Percentiles rank a stretch among this genome's conserved stretches.
Evolutionary conservation across 805 yeast genomes (phyloP).

Genomic region (Ogataea siamensis): DNA sequence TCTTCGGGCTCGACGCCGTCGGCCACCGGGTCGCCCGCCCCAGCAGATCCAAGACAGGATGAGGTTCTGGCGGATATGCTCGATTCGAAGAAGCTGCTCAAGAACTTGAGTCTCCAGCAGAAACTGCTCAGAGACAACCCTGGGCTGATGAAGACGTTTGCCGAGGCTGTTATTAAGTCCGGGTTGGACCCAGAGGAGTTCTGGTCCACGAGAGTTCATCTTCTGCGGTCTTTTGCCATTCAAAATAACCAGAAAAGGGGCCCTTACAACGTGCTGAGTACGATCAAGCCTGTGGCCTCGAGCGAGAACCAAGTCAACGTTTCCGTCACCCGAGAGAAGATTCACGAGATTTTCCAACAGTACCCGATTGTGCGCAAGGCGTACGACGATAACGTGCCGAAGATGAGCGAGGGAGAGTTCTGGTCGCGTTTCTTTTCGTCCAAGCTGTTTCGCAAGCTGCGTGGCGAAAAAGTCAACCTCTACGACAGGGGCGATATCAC

Average conservation of each 20-base stretch:
- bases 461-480: constrained; percentile 81
- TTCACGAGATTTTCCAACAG: constrained; percentile 84
- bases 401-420: constrained; percentile 83
- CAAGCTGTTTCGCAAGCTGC: constrained; percentile 75
- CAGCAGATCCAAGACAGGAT: constrained; percentile 24
- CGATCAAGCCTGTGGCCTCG: constrained; percentile 91
- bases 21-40: constrained; percentile 17
- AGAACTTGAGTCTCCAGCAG: constrained; percentile 77
- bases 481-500: constrained; percentile 81
- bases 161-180: constrained; percentile 80
- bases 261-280: constrained; percentile 88
- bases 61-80: constrained; percentile 39
- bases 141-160: constrained; percentile 67
- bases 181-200: constrained; percentile 79
- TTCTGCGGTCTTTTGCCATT: constrained; percentile 81
- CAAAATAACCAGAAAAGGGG: constrained; percentile 84
- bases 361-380: constrained; percentile 91
- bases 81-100: constrained; percentile 57
- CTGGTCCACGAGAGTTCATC: constrained; percentile 80
- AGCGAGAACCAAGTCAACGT: constrained; percentile 93
- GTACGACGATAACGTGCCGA: constrained; percentile 87
- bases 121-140: constrained; percentile 68
- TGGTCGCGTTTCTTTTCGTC: constrained; percentile 97
- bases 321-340: constrained; percentile 85
- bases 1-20: constrained; percentile 5